These are phyloP conservation scores for Fibroporia radiculosa DNA, from an alignment of 768 basidiomycete species.

Conservation along the genomic window DNA sequence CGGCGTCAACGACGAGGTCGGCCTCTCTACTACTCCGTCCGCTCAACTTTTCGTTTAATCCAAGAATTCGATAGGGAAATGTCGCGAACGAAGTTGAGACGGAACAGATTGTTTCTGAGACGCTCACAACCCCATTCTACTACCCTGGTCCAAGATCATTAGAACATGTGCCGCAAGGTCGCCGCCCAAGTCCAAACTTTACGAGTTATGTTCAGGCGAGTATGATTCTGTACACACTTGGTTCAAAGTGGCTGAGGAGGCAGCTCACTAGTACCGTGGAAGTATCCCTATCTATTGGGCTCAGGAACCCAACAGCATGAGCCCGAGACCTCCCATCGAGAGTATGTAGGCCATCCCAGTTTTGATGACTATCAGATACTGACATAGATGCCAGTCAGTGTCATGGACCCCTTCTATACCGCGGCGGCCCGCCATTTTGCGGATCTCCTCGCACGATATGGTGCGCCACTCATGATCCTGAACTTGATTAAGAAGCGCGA, in stretches of 20 bases:
- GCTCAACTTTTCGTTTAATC: too few relatives aligned
- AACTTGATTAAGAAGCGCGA: conserved; percentile 90
- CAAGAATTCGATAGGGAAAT: conserved; percentile 55
- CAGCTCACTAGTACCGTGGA: conserved; percentile 65
- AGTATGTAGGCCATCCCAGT: conserved; percentile 42
- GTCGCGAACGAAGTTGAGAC: conserved; percentile 99
- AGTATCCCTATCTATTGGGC: conserved; percentile 97
- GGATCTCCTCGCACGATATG: conserved; percentile 83
- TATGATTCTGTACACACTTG: neutral
- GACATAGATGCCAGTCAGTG: conserved; percentile 66
- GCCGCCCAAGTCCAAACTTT: conserved; percentile 74
- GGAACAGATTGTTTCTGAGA: conserved; percentile 93
- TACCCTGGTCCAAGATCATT: conserved; percentile 43
- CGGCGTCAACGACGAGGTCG: conserved; percentile 88
- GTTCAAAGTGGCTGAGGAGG: neutral
- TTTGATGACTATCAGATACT: conserved; percentile 1
- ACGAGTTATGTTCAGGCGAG: conserved; percentile 90
- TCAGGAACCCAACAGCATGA: conserved; percentile 86
- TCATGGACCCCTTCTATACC: conserved; percentile 91
- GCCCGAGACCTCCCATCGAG: conserved; percentile 92
- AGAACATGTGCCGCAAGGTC: conserved; percentile 21
- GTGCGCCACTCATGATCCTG: conserved; percentile 80
- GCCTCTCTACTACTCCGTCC: conserved; percentile 1
- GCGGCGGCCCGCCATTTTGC: conserved; percentile 93
- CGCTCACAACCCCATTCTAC: conserved; percentile 84